Evolutionary conservation across 2,329 filamentous ascomycete genomes (phyloP), one percentile per base, ranked within the genome.

Genomic region (Sclerotinia spermophila): DNA sequence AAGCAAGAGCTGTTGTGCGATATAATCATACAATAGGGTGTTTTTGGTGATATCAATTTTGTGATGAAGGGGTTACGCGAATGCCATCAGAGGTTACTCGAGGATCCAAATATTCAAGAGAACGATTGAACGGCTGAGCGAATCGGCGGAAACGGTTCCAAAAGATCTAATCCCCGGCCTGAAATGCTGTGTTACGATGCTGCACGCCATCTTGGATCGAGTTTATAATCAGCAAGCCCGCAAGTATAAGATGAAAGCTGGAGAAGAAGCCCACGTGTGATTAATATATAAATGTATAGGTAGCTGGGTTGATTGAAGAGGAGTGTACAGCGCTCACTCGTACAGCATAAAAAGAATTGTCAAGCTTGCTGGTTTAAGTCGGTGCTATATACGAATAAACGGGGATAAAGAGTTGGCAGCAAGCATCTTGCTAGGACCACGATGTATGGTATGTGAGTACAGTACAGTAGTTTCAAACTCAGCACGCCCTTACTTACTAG

Each of bases 61-160:
- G 53, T 66, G 62, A 65, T 66, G 62, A 66, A 53, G 62, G 62
- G 62, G 62, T 66, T 66, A 55, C 45, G 62, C 62, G 62, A 66
- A 53, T 53, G n/a, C 45, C 62, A 24, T 40, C 62, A 40, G 21
- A 38, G 17, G 33, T 30, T 65, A 53, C 62, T 40, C 33, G 45
- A 65, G 17, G 8, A 51, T 30, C 35, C 24, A 40, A 40, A 30
- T 40, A 42, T n/a, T 4, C 3, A 11, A 42, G 30, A 27, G 19
- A 19, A 27, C 19, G 15, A 44, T 44, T 42, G 58, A n/a, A n/a
- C n/a, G n/a, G n/a, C n/a, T 27, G 45, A 35, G 35, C n/a, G 3
- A 24, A 66, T 53, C 24, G 33, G n/a, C 45, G 45, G 45, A 53
- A 21, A 30, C 35, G 45, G 45, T 65, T 35, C 27, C 11, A 27